Conservation (phyloP, 306 rosid genomes). For the Cucurbita pepo region DNA sequence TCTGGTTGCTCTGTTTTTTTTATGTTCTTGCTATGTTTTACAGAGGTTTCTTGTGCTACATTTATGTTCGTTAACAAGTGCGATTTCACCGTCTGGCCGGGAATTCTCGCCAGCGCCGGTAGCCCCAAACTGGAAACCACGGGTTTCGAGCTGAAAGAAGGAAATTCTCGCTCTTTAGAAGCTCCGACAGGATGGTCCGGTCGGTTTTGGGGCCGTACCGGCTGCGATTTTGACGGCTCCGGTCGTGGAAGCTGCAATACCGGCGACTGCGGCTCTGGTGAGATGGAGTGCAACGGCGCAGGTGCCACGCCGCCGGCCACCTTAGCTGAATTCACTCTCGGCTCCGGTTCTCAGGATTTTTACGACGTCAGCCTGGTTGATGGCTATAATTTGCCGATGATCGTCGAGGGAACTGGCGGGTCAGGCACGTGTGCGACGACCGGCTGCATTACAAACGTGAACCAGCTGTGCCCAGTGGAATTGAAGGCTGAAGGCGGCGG, state of each 20-base stretch:
- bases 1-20: constrained; percentile 5
- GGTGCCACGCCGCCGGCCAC: constrained; percentile 82
- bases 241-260: constrained; percentile 49
- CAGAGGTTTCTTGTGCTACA: constrained; percentile 59
- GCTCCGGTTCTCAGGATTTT: constrained; percentile 55
- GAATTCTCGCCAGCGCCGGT: constrained; percentile 50
- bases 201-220: constrained; percentile 79
- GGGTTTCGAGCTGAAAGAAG: constrained; percentile 50
- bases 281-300: constrained; percentile 50
- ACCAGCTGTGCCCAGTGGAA: constrained; percentile 52
- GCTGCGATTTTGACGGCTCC: constrained; percentile 38
- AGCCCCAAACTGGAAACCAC: constrained; percentile 55
- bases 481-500: constrained; percentile 36
- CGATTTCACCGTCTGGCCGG: constrained; percentile 84
- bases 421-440: constrained; percentile 53
- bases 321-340: constrained; percentile 80
- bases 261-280: constrained; percentile 73
- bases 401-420: constrained; percentile 43
- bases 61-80: constrained; percentile 67
- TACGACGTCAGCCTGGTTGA: constrained; percentile 94
- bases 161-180: constrained; percentile 34
- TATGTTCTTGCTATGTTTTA: not conserved
- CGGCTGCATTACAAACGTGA: constrained; percentile 55
- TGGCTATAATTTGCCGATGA: constrained; percentile 75
- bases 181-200: constrained; percentile 92